phyloP scores from a whole-genome alignment of 208 protist species.

The Lotmaria passim region DNA sequence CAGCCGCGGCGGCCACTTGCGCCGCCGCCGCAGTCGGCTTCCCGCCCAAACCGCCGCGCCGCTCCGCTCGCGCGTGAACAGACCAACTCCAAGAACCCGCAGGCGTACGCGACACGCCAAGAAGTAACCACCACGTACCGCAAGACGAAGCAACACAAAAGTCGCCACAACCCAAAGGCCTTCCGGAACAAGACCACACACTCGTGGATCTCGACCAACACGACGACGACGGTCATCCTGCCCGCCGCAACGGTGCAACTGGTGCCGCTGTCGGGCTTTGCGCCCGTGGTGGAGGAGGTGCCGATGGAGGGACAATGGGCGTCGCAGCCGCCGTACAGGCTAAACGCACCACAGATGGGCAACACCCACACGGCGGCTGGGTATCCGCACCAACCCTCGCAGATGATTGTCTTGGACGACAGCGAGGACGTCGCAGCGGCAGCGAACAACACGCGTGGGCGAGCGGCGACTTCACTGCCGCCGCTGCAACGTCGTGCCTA shows the following conservation, averaged over 20 bases:
- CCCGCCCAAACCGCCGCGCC: neutral
- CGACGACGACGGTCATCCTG: slow-evolving; percentile 53
- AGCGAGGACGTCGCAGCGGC: slow-evolving; percentile 13
- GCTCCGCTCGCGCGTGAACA: neutral
- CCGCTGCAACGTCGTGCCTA: slow-evolving; percentile 10
- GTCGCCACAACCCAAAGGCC: slow-evolving; percentile 23
- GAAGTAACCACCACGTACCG: neutral
- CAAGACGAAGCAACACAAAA: neutral
- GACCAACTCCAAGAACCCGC: neutral
- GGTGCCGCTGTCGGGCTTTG: slow-evolving; percentile 6
- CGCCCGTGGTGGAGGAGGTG: slow-evolving; percentile 11
- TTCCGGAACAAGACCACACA: slow-evolving; percentile 48
- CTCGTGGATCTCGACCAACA: slow-evolving; percentile 65
- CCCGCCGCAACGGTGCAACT: slow-evolving; percentile 43
- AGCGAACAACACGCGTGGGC: slow-evolving; percentile 4
- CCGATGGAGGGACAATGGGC: slow-evolving; percentile 12
- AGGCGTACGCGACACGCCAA: slow-evolving; percentile 1
- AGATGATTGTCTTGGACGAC: slow-evolving; percentile 33
- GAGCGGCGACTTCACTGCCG: slow-evolving; percentile 8
- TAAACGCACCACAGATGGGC: slow-evolving; percentile 2
- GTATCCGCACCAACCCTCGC: slow-evolving; percentile 22
- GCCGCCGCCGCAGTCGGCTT: neutral
- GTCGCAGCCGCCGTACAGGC: slow-evolving; percentile 15
- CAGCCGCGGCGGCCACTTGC: neutral
- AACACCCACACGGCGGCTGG: too few species aligned